Percentiles rank a stretch among this genome's conserved stretches.
Evolutionary conservation across 345 rosid genomes (phyloP).

Genomic region (Cardamine resedifolia): DNA sequence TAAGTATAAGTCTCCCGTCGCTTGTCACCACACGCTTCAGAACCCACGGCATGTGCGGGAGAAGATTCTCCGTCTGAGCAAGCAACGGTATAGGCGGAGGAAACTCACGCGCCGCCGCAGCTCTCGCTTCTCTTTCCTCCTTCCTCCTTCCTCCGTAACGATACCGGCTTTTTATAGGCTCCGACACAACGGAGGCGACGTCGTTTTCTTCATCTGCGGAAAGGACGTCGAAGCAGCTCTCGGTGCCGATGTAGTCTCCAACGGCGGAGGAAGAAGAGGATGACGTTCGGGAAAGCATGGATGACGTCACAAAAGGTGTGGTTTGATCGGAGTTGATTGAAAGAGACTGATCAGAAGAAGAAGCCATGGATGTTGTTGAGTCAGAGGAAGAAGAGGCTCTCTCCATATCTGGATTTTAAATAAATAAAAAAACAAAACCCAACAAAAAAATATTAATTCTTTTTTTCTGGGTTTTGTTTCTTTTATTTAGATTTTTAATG

Average conservation of each 20-base stretch:
- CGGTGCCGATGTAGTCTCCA: conserved; percentile 78
- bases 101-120: conserved; percentile 51
- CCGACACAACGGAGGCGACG: not conserved
- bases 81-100: conserved; percentile 73
- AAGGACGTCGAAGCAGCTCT: conserved; percentile 68
- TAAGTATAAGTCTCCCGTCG: conserved; percentile 69
- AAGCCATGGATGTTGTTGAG: conserved; percentile 31
- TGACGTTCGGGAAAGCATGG: conserved; percentile 35
- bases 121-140: conserved; percentile 38
- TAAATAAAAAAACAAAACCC: conserved; percentile 28
- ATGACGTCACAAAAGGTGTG: conserved; percentile 28
- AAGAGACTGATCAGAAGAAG: conserved; percentile 27
- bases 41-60: conserved; percentile 65
- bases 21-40: conserved; percentile 54
- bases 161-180: not conserved
- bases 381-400: conserved; percentile 24
- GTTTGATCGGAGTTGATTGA: conserved; percentile 28
- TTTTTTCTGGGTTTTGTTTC: conserved; percentile 28
- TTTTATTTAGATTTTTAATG: conserved; percentile 5
- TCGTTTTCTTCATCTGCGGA: conserved; percentile 28
- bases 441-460: not conserved
- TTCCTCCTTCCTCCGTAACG: conserved; percentile 37
- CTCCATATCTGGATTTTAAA: conserved; percentile 24
- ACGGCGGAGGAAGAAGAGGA: conserved; percentile 40
- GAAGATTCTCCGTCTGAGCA: conserved; percentile 53